A percentile compares a stretch with the other conserved stretches of the same genome.
Evolutionary conservation across 1,284 basidiomycete genomes (phyloP).

Genomic region (Apiotrichum akiyoshidainum): DNA sequence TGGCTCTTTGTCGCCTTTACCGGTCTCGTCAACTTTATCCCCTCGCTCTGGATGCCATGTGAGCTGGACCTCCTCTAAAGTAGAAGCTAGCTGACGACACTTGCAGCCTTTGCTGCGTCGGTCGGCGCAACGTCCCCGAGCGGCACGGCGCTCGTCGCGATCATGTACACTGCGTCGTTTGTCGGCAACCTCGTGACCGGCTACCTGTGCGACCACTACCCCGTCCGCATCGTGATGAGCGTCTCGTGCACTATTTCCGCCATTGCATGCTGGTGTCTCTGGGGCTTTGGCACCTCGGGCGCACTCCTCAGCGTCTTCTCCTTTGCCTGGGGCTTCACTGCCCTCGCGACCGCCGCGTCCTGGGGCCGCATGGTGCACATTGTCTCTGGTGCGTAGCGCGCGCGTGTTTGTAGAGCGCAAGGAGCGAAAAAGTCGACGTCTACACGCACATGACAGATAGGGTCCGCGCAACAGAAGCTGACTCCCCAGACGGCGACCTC

Average conservation of each 20-base stretch:
- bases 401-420: no score
- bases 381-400: constrained; percentile 34
- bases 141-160: constrained; percentile 43
- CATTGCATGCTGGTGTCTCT: constrained; percentile 41
- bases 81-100: no score
- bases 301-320: constrained; percentile 31
- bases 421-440: no score
- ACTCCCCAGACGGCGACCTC: constrained; percentile 37
- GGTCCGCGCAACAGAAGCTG: no score
- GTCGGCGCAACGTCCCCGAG: constrained; percentile 35
- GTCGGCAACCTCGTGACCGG: constrained; percentile 40
- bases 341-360: constrained; percentile 7
- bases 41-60: constrained; percentile 33
- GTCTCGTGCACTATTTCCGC: constrained; percentile 38
- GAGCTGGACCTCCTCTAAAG: constrained; percentile 24
- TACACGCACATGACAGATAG: no score
- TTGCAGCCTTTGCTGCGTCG: constrained; percentile 40
- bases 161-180: constrained; percentile 47
- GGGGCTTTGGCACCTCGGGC: constrained; percentile 44
- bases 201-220: constrained; percentile 39
- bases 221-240: constrained; percentile 33
- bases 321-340: constrained; percentile 33
- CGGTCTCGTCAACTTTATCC: constrained; percentile 46
- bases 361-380: constrained; percentile 23
- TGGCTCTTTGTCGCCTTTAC: constrained; percentile 34